Conservation (phyloP, 768 basidiomycete genomes). For the Cystobasidium tubakii region DNA sequence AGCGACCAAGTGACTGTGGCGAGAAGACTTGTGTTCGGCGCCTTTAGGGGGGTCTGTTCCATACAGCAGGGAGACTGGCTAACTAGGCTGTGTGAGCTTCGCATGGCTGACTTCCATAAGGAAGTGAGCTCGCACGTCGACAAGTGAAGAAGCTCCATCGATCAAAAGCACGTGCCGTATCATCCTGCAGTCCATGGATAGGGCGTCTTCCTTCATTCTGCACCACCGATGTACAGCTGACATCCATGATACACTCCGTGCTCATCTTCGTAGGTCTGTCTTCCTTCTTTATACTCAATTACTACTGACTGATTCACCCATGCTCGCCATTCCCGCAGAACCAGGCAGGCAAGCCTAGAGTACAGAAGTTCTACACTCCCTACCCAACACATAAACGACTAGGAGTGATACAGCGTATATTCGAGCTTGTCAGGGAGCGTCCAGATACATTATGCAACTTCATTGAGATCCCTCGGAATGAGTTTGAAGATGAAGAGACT, state of each 20-base stretch:
- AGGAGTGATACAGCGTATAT: slow-evolving; percentile 75
- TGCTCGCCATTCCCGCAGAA: neutral
- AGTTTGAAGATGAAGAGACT: slow-evolving; percentile 34
- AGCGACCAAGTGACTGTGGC: too few relatives aligned
- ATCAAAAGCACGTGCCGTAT: neutral
- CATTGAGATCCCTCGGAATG: slow-evolving; percentile 61
- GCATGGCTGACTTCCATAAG: too few relatives aligned
- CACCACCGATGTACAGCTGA: neutral
- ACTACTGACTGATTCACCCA: neutral
- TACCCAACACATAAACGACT: slow-evolving; percentile 40
- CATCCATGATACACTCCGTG: slow-evolving; percentile 13
- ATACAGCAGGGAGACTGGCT: too few relatives aligned
- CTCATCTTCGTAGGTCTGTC: neutral
- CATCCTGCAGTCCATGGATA: neutral
- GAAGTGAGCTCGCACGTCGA: too few relatives aligned
- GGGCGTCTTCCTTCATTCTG: neutral
- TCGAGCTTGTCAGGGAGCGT: slow-evolving; percentile 73
- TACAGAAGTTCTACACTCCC: slow-evolving; percentile 70
- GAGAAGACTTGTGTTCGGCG: too few relatives aligned
- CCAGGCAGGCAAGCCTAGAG: slow-evolving; percentile 10
- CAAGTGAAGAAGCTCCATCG: too few relatives aligned
- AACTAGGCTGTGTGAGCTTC: too few relatives aligned
- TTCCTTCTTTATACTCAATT: neutral
- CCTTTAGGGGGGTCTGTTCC: too few relatives aligned
- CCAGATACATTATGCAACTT: slow-evolving; percentile 87